Evolutionary conservation across 129 eudicot species (phyloP).

Genomic region (Flaveria brownii): DNA sequence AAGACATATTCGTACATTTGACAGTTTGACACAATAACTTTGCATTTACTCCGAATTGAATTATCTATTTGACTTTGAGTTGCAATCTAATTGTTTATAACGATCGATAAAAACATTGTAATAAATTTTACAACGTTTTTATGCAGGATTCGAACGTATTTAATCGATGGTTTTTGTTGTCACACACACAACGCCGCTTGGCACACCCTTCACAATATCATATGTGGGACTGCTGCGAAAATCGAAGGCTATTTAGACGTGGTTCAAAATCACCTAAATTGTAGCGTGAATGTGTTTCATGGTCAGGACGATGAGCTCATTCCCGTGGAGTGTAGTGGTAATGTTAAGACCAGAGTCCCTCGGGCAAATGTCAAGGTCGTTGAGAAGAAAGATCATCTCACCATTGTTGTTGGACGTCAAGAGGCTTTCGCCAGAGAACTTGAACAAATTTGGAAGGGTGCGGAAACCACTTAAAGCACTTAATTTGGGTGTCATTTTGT

Average conservation of each 20-base stretch:
- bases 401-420: constrained; percentile 88
- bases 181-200: constrained; percentile 97
- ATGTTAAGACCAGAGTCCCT: constrained; percentile 66
- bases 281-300: constrained; percentile 64
- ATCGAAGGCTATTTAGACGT: constrained; percentile 65
- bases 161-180: constrained; percentile 78
- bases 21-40: neutral
- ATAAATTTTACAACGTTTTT: neutral
- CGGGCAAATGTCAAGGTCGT: constrained; percentile 61
- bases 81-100: neutral
- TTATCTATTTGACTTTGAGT: neutral
- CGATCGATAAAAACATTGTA: neutral
- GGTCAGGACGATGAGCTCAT: constrained; percentile 82
- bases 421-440: constrained; percentile 84
- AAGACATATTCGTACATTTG: neutral
- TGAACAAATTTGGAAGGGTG: constrained; percentile 69
- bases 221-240: constrained; percentile 81
- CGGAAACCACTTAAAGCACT: constrained; percentile 24
- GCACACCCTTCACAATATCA: constrained; percentile 94
- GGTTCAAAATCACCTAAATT: constrained; percentile 48
- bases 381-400: constrained; percentile 79
- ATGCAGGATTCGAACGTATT: constrained; percentile 64
- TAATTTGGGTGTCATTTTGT: neutral
- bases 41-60: neutral
- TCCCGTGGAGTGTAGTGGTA: constrained; percentile 80